Evolutionary conservation across 345 rosid genomes (phyloP).

Genomic region (Turritis glabra): DNA sequence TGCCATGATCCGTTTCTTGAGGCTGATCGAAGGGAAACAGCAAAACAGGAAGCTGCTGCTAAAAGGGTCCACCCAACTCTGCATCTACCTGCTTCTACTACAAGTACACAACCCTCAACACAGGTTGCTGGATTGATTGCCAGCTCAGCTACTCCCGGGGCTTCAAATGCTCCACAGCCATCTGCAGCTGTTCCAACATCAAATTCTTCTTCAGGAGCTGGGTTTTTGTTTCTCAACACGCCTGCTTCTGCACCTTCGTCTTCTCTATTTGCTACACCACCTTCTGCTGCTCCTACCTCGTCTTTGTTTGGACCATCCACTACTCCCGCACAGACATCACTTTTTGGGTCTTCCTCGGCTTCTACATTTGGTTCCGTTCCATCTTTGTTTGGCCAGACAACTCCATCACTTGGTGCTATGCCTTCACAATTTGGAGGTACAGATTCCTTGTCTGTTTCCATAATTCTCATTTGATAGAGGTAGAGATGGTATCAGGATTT

Average conservation of each 20-base stretch:
- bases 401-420: conserved; percentile 68
- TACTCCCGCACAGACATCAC: conserved; percentile 46
- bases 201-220: conserved; percentile 66
- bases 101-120: conserved; percentile 67
- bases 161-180: conserved; percentile 50
- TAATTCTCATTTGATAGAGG: neutral
- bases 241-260: conserved; percentile 64
- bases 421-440: conserved; percentile 35
- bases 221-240: conserved; percentile 64
- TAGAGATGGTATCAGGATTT: conserved; percentile 13
- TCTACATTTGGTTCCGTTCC: conserved; percentile 56
- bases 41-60: conserved; percentile 95
- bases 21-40: conserved; percentile 96
- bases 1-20: conserved; percentile 86
- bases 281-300: conserved; percentile 58
- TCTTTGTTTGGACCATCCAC: conserved; percentile 63
- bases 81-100: conserved; percentile 64
- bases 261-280: conserved; percentile 72
- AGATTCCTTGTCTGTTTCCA: neutral
- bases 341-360: conserved; percentile 63
- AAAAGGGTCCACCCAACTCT: conserved; percentile 94
- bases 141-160: conserved; percentile 52
- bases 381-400: conserved; percentile 48
- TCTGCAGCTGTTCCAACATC: conserved; percentile 45
- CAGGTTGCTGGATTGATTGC: conserved; percentile 68